A percentile compares a stretch with the other conserved stretches of the same genome.
These are phyloP conservation scores for Vaucheria bursata DNA, from an alignment of 352 stramenopile species.

Conservation along the genomic window DNA sequence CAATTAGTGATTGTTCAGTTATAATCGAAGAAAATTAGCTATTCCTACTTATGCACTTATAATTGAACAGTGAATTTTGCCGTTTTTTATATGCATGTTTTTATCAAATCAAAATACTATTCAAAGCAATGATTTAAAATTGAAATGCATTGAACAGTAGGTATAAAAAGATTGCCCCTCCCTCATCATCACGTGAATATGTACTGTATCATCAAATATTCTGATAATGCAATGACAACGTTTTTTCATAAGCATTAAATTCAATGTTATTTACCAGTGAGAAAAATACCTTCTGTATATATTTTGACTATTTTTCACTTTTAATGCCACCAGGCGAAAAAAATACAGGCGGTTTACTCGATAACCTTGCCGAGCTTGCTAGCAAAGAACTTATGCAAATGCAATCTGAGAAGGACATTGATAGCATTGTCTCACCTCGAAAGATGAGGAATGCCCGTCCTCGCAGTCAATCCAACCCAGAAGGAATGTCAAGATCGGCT, in stretches of 20 bases:
- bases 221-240: neutral
- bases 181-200: neutral
- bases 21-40: no score
- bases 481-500: neutral
- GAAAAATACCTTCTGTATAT: neutral
- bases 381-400: neutral
- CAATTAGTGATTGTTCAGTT: no score
- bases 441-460: neutral
- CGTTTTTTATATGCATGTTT: no score
- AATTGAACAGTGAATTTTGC: no score
- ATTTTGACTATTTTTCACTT: neutral
- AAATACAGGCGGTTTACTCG: neutral
- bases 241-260: no score
- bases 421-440: neutral
- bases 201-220: neutral
- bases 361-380: neutral
- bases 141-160: neutral
- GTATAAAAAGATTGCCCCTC: neutral
- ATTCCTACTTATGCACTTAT: no score
- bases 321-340: neutral
- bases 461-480: conserved; percentile 1
- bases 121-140: no score
- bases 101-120: no score
- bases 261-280: neutral
- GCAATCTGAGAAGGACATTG: neutral